Evolutionary conservation across 2,329 filamentous ascomycete genomes (phyloP), one percentile per base, ranked within the genome.

Genomic region (Neonectria magnoliae): DNA sequence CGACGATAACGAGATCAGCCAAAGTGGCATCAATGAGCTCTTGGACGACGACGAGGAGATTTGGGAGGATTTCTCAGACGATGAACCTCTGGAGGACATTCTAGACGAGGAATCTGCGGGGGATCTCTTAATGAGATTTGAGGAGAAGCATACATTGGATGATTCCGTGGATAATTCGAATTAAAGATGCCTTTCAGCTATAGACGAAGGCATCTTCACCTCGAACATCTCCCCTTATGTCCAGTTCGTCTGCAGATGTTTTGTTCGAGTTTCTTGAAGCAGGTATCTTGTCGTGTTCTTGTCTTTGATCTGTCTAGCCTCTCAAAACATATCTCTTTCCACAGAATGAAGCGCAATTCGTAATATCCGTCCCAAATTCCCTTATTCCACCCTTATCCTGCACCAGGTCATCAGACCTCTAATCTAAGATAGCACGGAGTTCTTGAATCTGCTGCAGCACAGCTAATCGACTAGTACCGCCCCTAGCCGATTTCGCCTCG

Each of bases 381-480:
- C 71, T 73, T 71, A 22, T 58, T 71, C 59, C 62, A 16, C 22
- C 63, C 64, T 13, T 36, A 71, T 68, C 68, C 61, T 67, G 63
- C 70, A 68, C 60, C 31, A 57, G 64, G 66, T 68, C 48, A 75
- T 64, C 61, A 69, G 59, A 61, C 62, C 62, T 52, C 64, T 76
- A 77, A 64, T 69, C 65, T n/a, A 78, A 73, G 36, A 78, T 76
- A 66, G 73, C 71, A 61, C 73, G 75, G 65, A 82, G 64, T 27
- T 72, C 82, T 71, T 85, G 79, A 60, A 91, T 86, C 81, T 91
- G 89, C 79, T 88, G 82, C 73, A 85, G 73, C 36, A 91, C 90
- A 29, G 85, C 83, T 62, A 85, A 85, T 80, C 85, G 87, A 78
- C 90, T 91, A n/a, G 91, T 93, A 20, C 91, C 91, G 52, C 91